Evolutionary conservation across 2,329 filamentous ascomycete genomes (phyloP).

Genomic region (Verticillium dahliae): DNA sequence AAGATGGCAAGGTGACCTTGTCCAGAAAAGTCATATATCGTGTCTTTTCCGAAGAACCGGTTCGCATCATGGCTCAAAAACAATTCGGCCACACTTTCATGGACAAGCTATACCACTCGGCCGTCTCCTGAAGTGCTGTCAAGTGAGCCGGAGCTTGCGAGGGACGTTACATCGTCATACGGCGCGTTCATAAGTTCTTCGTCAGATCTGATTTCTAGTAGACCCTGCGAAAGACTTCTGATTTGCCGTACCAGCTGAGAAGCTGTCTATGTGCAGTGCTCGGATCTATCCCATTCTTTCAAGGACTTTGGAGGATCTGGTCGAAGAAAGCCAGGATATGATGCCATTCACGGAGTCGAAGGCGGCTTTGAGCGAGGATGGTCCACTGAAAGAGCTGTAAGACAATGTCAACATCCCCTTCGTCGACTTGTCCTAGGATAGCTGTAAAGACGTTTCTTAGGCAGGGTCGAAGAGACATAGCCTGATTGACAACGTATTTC

Average conservation of each 20-base stretch:
- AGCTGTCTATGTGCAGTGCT: conserved; percentile 3
- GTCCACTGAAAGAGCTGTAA: conserved; percentile 10
- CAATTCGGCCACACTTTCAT: background rate
- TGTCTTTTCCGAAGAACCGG: background rate
- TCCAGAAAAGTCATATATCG: too few relatives aligned
- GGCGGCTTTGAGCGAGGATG: background rate
- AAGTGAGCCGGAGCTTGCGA: background rate
- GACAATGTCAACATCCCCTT: background rate
- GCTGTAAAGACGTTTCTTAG: background rate
- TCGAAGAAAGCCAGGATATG: conserved; percentile 9
- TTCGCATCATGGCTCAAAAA: background rate
- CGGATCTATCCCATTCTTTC: conserved; percentile 4
- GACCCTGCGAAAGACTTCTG: conserved; percentile 4
- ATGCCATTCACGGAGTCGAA: conserved; percentile 11
- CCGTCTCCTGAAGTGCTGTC: background rate
- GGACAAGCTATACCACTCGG: background rate
- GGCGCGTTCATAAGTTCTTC: too few relatives aligned
- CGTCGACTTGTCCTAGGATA: background rate
- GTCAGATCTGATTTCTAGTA: conserved; percentile 4
- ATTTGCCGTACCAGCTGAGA: conserved; percentile 7
- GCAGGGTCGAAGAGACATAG: background rate
- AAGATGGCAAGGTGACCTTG: too few relatives aligned
- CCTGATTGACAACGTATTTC: background rate
- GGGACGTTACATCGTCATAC: too few relatives aligned
- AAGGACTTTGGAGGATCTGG: conserved; percentile 1